These are phyloP conservation scores for Tilletiaria anomala DNA, from an alignment of 1,284 basidiomycete species.

Conservation along the genomic window DNA sequence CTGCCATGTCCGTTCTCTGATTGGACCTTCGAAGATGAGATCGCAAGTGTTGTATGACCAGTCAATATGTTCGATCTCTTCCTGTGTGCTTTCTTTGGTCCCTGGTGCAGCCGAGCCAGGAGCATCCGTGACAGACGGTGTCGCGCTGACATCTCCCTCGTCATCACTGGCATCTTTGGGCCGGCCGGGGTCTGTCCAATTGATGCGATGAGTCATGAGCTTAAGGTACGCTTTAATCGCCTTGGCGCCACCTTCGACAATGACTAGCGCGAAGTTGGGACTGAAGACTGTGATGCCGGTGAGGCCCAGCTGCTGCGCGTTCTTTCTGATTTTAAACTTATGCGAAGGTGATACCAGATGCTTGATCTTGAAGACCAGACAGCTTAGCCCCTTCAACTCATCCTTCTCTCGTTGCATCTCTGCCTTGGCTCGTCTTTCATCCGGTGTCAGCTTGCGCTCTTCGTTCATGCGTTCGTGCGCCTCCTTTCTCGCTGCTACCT, in stretches of 20 bases:
- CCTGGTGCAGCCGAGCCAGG: not conserved
- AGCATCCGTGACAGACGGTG: not conserved
- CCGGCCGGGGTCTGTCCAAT: constrained; percentile 83
- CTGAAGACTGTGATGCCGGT: constrained; percentile 81
- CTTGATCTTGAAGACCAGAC: constrained; percentile 77
- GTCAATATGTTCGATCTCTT: constrained; percentile 25
- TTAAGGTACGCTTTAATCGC: constrained; percentile 75
- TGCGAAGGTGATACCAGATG: constrained; percentile 81
- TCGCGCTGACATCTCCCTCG: constrained; percentile 45
- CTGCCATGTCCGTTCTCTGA: constrained; percentile 52
- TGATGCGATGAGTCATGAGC: constrained; percentile 73
- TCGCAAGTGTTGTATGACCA: constrained; percentile 75
- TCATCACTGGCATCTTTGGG: constrained; percentile 46
- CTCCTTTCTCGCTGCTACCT: constrained; percentile 77
- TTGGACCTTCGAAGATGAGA: constrained; percentile 79
- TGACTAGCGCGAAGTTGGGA: constrained; percentile 71
- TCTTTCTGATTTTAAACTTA: constrained; percentile 88
- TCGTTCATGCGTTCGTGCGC: constrained; percentile 81
- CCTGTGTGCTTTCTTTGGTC: constrained; percentile 28
- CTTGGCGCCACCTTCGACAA: constrained; percentile 81
- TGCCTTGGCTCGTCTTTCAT: constrained; percentile 70
- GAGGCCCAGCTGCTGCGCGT: constrained; percentile 76
- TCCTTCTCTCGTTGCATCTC: constrained; percentile 46
- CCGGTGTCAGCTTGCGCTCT: constrained; percentile 76
- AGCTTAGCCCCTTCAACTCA: constrained; percentile 72